Percentiles rank a stretch among this genome's conserved stretches.
These are phyloP conservation scores for Papiliotrema terrestris DNA, from an alignment of 1,284 basidiomycete genomes.

Conservation along the genomic window DNA sequence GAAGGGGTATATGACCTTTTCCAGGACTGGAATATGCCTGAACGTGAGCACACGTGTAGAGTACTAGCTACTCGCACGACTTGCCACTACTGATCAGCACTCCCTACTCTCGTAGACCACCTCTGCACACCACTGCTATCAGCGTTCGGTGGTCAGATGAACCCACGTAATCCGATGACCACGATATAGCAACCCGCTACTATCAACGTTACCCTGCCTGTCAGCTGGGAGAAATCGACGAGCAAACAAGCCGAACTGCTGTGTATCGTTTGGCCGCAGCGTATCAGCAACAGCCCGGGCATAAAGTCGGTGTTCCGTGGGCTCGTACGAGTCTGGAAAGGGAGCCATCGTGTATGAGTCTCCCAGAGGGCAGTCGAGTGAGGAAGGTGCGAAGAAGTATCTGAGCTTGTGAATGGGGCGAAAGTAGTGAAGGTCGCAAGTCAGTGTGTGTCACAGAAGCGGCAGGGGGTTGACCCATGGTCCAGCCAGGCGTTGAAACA, in stretches of 20 bases:
- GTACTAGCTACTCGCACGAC: background rate
- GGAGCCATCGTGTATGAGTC: background rate
- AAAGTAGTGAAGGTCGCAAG: too few species aligned
- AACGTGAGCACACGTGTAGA: background rate
- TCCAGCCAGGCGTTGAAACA: too few species aligned
- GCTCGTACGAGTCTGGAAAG: background rate
- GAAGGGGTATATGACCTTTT: conserved; percentile 78
- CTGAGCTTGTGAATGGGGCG: too few species aligned
- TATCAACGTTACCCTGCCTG: conserved; percentile 4
- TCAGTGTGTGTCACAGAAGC: too few species aligned
- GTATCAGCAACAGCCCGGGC: conserved; percentile 2
- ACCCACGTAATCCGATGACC: conserved; percentile 2
- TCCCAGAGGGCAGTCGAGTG: too few species aligned
- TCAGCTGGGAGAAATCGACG: background rate
- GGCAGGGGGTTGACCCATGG: too few species aligned
- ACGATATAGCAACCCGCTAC: conserved; percentile 6
- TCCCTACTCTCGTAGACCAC: background rate
- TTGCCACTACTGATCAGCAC: background rate
- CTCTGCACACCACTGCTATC: background rate
- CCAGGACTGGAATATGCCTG: conserved; percentile 37
- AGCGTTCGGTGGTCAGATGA: background rate
- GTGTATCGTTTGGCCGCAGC: conserved; percentile 2
- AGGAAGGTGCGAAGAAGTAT: too few species aligned
- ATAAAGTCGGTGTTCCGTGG: background rate
- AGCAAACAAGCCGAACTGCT: background rate